Evolutionary conservation across 495 filamentous ascomycete genomes (phyloP).

Genomic region (Hypoxylon cercidicola): DNA sequence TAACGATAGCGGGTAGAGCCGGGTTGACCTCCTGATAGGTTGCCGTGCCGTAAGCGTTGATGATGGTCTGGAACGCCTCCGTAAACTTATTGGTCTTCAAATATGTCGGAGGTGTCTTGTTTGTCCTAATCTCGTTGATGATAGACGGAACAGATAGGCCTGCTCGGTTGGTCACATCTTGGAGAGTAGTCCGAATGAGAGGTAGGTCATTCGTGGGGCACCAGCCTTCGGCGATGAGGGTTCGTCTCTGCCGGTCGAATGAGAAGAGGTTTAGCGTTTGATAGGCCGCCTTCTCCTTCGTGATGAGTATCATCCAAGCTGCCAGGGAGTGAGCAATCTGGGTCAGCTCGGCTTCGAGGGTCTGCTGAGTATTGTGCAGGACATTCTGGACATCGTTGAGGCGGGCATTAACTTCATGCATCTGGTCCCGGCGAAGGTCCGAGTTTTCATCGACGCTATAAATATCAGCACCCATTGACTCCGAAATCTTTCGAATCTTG

Average conservation of each 20-base stretch:
- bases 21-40: slow-evolving; percentile 99
- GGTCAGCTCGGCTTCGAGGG: slow-evolving; percentile 89
- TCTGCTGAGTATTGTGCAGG: slow-evolving; percentile 93
- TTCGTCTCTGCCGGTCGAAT: slow-evolving; percentile 94
- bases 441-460: slow-evolving; percentile 98
- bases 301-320: slow-evolving; percentile 95
- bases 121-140: slow-evolving; percentile 94
- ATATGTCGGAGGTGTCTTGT: slow-evolving; percentile 96
- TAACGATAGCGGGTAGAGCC: slow-evolving; percentile 91
- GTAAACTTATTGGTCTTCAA: slow-evolving; percentile 98
- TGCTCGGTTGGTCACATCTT: slow-evolving; percentile 95
- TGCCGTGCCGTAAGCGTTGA: slow-evolving; percentile 96
- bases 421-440: slow-evolving; percentile 90
- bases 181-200: slow-evolving; percentile 93
- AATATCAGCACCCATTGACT: slow-evolving; percentile 92
- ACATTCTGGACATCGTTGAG: slow-evolving; percentile 91
- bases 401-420: slow-evolving; percentile 94
- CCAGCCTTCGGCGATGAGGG: slow-evolving; percentile 97
- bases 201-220: slow-evolving; percentile 89
- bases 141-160: slow-evolving; percentile 95
- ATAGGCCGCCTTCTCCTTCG: slow-evolving; percentile 99
- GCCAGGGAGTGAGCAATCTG: slow-evolving; percentile 90
- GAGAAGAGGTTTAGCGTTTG: slow-evolving; percentile 95
- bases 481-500: slow-evolving; percentile 98
- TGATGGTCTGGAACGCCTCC: slow-evolving; percentile 97